These are phyloP conservation scores for Globisporangium nagaii DNA, from an alignment of 352 stramenopile genomes.

Conservation along the genomic window DNA sequence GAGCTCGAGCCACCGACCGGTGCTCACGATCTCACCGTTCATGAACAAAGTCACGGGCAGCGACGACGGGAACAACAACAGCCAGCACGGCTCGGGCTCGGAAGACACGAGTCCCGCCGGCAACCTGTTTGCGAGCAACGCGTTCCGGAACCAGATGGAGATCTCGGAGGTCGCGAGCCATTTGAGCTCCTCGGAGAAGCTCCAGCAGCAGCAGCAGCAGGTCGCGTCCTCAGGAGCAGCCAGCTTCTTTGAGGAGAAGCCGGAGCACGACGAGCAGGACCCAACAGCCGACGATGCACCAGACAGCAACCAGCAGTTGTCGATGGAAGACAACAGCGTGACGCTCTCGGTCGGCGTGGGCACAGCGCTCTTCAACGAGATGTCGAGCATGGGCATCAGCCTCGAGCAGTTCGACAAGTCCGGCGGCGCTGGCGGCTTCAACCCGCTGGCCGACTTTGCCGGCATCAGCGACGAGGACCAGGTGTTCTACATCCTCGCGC, in stretches of 20 bases:
- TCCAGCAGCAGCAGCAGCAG: constrained; percentile 1
- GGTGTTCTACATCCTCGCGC: constrained; percentile 78
- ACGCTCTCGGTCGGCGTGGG: constrained; percentile 28
- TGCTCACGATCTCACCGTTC: constrained; percentile 62
- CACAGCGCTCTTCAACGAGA: constrained; percentile 58
- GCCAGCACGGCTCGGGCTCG: constrained; percentile 6
- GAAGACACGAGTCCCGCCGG: constrained; percentile 18
- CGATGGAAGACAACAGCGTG: constrained; percentile 13
- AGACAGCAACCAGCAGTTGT: constrained; percentile 10
- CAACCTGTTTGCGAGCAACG: constrained; percentile 71
- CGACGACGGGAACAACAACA: constrained; percentile 11
- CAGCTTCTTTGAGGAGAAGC: constrained; percentile 33
- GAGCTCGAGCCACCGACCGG: constrained; percentile 32
- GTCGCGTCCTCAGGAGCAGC: constrained; percentile 8
- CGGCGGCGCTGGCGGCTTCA: constrained; percentile 2
- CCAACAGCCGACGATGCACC: constrained; percentile 9
- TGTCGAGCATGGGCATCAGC: constrained; percentile 74
- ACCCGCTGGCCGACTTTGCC: constrained; percentile 36
- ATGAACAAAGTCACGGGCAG: constrained; percentile 59
- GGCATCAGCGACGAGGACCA: constrained; percentile 57
- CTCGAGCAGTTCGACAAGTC: constrained; percentile 53
- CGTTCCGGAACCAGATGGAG: constrained; percentile 69
- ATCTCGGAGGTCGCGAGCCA: constrained; percentile 19
- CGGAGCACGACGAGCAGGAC: constrained; percentile 20
- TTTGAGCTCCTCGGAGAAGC: neutral